Conservation (phyloP, 2,329 filamentous ascomycete genomes). For the Sporothrix pseudoabietina region DNA sequence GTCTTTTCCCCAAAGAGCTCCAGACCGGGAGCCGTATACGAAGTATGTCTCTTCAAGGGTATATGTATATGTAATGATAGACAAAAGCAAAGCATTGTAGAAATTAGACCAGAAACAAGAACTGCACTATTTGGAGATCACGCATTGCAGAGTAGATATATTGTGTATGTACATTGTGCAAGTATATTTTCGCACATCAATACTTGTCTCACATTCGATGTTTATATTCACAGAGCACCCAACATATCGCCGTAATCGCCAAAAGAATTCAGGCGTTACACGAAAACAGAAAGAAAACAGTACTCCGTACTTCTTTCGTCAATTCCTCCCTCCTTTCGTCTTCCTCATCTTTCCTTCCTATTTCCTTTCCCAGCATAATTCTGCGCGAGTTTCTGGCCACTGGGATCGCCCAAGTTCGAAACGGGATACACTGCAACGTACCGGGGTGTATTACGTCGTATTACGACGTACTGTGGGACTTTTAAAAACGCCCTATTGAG, state of each 20-base stretch:
- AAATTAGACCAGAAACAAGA: neutral
- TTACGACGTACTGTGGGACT: neutral
- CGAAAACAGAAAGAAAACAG: neutral
- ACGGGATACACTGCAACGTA: neutral
- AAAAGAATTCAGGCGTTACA: neutral
- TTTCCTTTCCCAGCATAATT: conserved; percentile 6
- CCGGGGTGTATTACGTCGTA: neutral
- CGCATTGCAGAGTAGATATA: neutral
- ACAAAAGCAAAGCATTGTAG: neutral
- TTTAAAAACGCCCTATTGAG: neutral
- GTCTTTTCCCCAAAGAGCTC: neutral
- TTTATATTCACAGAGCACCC: neutral
- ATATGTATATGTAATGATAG: neutral
- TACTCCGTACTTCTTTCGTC: too few relatives aligned
- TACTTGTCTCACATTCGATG: neutral
- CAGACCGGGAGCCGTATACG: neutral
- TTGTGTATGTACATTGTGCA: neutral
- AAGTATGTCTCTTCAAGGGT: neutral
- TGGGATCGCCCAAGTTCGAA: conserved; percentile 6
- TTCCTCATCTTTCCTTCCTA: neutral
- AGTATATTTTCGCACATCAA: neutral
- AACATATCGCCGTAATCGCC: neutral
- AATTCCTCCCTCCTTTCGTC: neutral
- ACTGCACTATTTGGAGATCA: neutral
- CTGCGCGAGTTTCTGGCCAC: neutral